A percentile compares a stretch with the other conserved stretches of the same genome.
These are phyloP conservation scores for Paramecium biaurelia DNA, from an alignment of 73 alveolate genomes.

Conservation along the genomic window DNA sequence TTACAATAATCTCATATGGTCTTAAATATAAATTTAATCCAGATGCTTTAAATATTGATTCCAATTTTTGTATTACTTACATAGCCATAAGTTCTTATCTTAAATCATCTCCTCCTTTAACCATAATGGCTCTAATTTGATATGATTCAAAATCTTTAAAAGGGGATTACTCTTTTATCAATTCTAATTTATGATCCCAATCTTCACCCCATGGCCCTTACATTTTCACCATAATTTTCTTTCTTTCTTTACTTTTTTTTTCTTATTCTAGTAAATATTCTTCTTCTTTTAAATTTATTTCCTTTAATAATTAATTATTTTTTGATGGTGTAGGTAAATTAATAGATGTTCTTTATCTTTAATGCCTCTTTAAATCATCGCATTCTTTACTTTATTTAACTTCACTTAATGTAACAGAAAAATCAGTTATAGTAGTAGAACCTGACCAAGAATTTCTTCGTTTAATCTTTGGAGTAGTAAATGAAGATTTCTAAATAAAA, in stretches of 20 bases:
- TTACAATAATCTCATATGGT: conserved; percentile 95
- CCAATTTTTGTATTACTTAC: conserved; percentile 88
- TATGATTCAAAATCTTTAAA: conserved; percentile 81
- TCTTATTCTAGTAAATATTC: background rate
- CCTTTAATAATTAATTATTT: conserved; percentile 58
- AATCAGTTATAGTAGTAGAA: background rate
- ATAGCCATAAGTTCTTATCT: conserved; percentile 96
- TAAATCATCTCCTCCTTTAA: conserved; percentile 97
- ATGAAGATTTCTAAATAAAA: background rate
- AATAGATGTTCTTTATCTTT: background rate
- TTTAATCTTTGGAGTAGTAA: background rate
- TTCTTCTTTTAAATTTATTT: conserved; percentile 69
- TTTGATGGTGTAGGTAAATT: background rate
- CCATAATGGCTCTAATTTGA: conserved; percentile 83
- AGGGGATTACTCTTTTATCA: conserved; percentile 71
- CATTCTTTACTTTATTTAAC: conserved; percentile 49
- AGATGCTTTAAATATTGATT: conserved; percentile 83
- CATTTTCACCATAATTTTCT: conserved; percentile 61
- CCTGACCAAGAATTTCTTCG: conserved; percentile 29
- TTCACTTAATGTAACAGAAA: background rate
- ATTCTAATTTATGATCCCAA: conserved; percentile 75
- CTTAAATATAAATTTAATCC: conserved; percentile 82
- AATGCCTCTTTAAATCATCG: conserved; percentile 35
- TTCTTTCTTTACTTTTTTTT: background rate
- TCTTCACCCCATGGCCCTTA: conserved; percentile 90